Evolutionary conservation across 352 stramenopile genomes (phyloP).

Genomic region (Pythium folliculosum): DNA sequence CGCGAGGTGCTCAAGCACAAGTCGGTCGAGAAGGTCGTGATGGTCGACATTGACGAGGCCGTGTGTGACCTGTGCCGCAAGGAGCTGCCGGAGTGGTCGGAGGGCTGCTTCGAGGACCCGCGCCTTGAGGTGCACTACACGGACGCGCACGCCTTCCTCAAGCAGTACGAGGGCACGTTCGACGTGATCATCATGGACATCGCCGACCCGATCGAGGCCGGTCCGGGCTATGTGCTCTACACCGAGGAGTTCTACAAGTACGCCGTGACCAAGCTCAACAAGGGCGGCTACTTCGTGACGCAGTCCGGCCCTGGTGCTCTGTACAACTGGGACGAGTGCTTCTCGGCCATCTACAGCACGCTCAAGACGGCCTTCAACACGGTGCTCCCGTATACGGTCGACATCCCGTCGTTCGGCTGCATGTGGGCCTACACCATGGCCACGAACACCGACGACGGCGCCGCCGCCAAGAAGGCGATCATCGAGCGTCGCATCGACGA

Average conservation of each 20-base stretch:
- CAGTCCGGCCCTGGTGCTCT: constrained; percentile 90
- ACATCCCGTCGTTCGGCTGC: constrained; percentile 94
- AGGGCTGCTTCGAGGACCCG: constrained; percentile 88
- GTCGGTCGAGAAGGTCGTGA: constrained; percentile 93
- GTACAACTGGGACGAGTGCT: constrained; percentile 92
- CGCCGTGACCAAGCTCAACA: constrained; percentile 79
- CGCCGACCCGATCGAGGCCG: constrained; percentile 92
- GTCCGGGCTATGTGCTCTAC: constrained; percentile 89
- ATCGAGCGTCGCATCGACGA: constrained; percentile 55
- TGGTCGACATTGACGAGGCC: constrained; percentile 95
- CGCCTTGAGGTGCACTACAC: constrained; percentile 91
- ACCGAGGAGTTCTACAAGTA: constrained; percentile 93
- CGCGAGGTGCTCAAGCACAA: constrained; percentile 91
- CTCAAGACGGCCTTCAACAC: constrained; percentile 90
- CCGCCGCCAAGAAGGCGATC: constrained; percentile 47
- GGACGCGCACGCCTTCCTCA: constrained; percentile 90
- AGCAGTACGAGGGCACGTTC: constrained; percentile 77
- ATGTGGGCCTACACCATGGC: constrained; percentile 95
- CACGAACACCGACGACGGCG: constrained; percentile 65
- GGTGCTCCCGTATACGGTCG: constrained; percentile 90
- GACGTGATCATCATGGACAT: constrained; percentile 98
- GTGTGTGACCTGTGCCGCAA: constrained; percentile 94
- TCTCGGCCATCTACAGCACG: constrained; percentile 94
- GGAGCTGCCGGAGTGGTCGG: constrained; percentile 93
- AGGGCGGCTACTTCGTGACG: constrained; percentile 91